A percentile compares a stretch with the other conserved stretches of the same genome.
Evolutionary conservation across 192 early-diverging fungal genomes (phyloP).

Genomic region (Backusella liffmaniae): DNA sequence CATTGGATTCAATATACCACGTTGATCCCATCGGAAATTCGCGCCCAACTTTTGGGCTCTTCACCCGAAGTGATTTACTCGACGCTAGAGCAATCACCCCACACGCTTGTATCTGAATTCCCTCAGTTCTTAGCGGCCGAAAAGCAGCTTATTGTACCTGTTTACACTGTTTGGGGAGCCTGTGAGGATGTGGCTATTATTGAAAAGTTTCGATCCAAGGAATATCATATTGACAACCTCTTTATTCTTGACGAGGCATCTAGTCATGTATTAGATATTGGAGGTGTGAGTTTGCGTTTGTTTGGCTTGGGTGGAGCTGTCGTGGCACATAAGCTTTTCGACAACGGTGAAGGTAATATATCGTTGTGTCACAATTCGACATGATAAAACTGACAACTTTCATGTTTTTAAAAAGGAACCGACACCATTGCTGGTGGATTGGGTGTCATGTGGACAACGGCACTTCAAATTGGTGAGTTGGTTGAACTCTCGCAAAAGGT

Average conservation of each 20-base stretch:
- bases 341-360: conserved; percentile 55
- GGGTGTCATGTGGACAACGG: conserved; percentile 66
- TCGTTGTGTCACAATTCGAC: background rate
- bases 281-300: conserved; percentile 53
- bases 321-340: conserved; percentile 60
- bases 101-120: conserved; percentile 52
- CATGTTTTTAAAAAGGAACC: conserved; percentile 30
- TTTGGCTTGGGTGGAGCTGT: conserved; percentile 62
- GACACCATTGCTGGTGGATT: conserved; percentile 59
- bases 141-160: conserved; percentile 49
- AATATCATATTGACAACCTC: conserved; percentile 50
- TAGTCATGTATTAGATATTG: conserved; percentile 49
- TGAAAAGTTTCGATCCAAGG: conserved; percentile 50
- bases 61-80: conserved; percentile 42
- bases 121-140: conserved; percentile 44
- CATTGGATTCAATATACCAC: conserved; percentile 59
- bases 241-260: conserved; percentile 55
- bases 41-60: conserved; percentile 38
- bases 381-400: background rate
- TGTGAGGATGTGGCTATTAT: conserved; percentile 60
- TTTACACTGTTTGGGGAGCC: conserved; percentile 62
- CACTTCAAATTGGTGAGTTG: conserved; percentile 59
- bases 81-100: conserved; percentile 38
- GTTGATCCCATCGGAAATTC: conserved; percentile 42
- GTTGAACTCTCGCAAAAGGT: conserved; percentile 55